Evolutionary conservation across 495 filamentous ascomycete genomes (phyloP).

Genomic region (Tetracladium setigerum): DNA sequence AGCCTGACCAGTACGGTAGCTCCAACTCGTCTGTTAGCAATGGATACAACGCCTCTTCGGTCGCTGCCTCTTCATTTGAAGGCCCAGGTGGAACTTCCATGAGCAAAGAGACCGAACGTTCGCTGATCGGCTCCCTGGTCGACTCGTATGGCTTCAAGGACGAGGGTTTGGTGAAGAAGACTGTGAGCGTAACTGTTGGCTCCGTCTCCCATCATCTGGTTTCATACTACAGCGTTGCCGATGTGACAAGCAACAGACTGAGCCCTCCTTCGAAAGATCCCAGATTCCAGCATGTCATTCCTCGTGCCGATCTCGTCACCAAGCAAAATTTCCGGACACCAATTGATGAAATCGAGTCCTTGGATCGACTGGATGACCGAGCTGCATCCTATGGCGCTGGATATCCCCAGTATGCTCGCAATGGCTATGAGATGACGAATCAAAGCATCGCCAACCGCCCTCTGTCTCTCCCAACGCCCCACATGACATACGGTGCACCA

Average conservation of each 20-base stretch:
- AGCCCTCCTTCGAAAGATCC: slow-evolving; percentile 52
- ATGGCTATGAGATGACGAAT: slow-evolving; percentile 19
- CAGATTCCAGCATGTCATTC: slow-evolving; percentile 44
- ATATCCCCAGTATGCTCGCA: slow-evolving; percentile 16
- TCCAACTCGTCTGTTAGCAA: not conserved
- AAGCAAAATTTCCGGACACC: slow-evolving; percentile 66
- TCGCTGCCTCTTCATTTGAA: slow-evolving; percentile 29
- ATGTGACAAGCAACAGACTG: slow-evolving; percentile 57
- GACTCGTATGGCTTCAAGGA: slow-evolving; percentile 86
- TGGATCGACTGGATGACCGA: slow-evolving; percentile 34
- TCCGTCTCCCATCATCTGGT: slow-evolving; percentile 74
- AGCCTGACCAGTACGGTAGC: slow-evolving; percentile 15
- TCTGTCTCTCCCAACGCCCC: slow-evolving; percentile 18
- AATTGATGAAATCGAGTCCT: slow-evolving; percentile 46
- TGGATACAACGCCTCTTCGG: slow-evolving; percentile 22
- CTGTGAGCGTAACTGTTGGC: slow-evolving; percentile 66
- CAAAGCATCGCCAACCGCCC: slow-evolving; percentile 16
- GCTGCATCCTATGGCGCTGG: slow-evolving; percentile 14
- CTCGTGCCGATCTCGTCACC: slow-evolving; percentile 50
- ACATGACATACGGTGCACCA: slow-evolving; percentile 10
- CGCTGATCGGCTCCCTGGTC: slow-evolving; percentile 70
- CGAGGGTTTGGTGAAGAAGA: slow-evolving; percentile 84
- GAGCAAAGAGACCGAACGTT: slow-evolving; percentile 45
- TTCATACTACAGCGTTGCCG: slow-evolving; percentile 77
- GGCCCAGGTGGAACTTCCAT: slow-evolving; percentile 24